Evolutionary conservation across 108 stramenopile species (phyloP).

Genomic region (Phaeodactylum tricornutum): DNA sequence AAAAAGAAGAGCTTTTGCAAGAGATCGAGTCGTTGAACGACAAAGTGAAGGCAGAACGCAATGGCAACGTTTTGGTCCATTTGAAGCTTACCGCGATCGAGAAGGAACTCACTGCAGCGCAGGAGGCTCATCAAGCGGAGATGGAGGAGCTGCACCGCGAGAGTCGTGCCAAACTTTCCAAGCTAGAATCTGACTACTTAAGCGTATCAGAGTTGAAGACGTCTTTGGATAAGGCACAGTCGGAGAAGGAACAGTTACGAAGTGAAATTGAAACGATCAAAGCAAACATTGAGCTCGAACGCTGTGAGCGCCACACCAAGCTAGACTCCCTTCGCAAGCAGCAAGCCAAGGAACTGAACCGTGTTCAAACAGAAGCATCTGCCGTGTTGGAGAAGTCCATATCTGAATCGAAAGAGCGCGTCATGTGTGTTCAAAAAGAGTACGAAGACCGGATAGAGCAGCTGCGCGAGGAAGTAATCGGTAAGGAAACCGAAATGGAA

Average conservation of each 20-base stretch:
- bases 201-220: neutral
- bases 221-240: too few relatives aligned
- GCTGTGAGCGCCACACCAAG: neutral
- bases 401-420: neutral
- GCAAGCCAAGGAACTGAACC: neutral
- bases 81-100: slow-evolving; percentile 4
- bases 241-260: too few relatives aligned
- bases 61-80: neutral
- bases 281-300: too few relatives aligned
- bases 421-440: too few relatives aligned
- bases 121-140: slow-evolving; percentile 1
- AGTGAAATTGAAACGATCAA: too few relatives aligned
- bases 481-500: too few relatives aligned
- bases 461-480: too few relatives aligned
- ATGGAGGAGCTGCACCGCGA: slow-evolving; percentile 2
- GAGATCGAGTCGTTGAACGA: slow-evolving; percentile 17
- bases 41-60: slow-evolving; percentile 16
- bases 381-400: neutral
- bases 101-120: neutral
- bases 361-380: neutral
- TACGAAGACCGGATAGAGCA: too few relatives aligned
- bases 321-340: neutral
- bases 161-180: neutral
- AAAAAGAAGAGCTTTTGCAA: slow-evolving; percentile 10
- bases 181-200: neutral